Evolutionary conservation across 345 rosid species (phyloP).

Genomic region (Clarkia xantiana): DNA sequence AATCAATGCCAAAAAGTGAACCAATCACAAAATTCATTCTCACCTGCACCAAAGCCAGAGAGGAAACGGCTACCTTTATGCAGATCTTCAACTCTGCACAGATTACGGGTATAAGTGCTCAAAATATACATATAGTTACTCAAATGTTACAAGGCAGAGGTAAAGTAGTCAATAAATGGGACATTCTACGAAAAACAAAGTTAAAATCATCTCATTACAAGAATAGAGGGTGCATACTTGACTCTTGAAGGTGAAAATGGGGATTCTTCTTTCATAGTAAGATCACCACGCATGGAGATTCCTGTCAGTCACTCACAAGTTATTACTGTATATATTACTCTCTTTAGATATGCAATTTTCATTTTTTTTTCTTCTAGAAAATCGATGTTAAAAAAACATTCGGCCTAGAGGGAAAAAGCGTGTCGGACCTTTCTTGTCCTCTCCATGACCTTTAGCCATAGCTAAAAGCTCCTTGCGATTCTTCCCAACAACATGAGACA

Average conservation of each 20-base stretch:
- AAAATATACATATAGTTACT: too few relatives aligned
- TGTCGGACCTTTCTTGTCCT: slow-evolving; percentile 72
- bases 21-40: background rate
- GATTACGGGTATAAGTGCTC: too few relatives aligned
- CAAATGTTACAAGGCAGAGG: too few relatives aligned
- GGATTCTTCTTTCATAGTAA: slow-evolving; percentile 62
- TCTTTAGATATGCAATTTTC: background rate
- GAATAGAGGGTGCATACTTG: slow-evolving; percentile 45
- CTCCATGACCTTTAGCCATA: slow-evolving; percentile 79
- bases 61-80: slow-evolving; percentile 41
- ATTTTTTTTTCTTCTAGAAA: too few relatives aligned
- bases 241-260: slow-evolving; percentile 74
- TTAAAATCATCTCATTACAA: background rate
- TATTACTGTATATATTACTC: background rate
- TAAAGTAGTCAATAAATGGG: too few relatives aligned
- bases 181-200: too few relatives aligned
- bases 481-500: slow-evolving; percentile 93
- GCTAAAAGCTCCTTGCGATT: slow-evolving; percentile 91
- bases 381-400: too few relatives aligned
- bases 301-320: slow-evolving; percentile 21
- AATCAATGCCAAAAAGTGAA: background rate
- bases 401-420: background rate
- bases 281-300: slow-evolving; percentile 41
- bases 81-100: slow-evolving; percentile 61
- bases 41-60: slow-evolving; percentile 29